These are phyloP conservation scores for Salix caprea DNA, from an alignment of 345 rosid species.

Conservation along the genomic window DNA sequence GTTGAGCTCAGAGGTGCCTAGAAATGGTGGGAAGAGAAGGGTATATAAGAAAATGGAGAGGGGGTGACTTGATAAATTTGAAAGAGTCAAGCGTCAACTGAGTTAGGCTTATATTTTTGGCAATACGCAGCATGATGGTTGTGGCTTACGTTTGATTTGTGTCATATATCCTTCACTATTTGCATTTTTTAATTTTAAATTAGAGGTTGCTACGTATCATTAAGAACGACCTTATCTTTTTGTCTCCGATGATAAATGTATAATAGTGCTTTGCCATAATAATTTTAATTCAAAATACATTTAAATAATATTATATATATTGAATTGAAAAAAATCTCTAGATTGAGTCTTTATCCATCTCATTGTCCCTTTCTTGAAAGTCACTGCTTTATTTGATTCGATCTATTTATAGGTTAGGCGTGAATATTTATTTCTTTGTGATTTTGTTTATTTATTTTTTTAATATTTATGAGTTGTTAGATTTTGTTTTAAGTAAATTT, in stretches of 20 bases:
- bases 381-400: too few species aligned
- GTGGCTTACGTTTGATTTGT: constrained; percentile 10
- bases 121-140: not conserved
- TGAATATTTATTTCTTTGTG: too few species aligned
- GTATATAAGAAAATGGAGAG: not conserved
- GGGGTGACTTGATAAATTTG: not conserved
- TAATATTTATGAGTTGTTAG: too few species aligned
- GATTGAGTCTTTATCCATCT: not conserved
- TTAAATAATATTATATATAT: too few species aligned
- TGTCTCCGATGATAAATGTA: not conserved
- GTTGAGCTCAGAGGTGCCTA: not conserved
- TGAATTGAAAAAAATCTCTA: not conserved
- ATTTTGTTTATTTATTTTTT: too few species aligned
- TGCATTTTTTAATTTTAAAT: not conserved
- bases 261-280: too few species aligned
- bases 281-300: too few species aligned
- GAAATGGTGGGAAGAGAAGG: not conserved
- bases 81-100: constrained; percentile 9
- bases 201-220: not conserved
- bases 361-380: not conserved
- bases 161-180: not conserved
- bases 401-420: too few species aligned
- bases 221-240: not conserved
- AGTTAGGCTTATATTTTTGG: not conserved
- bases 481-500: too few species aligned